Conservation (phyloP, 164 flowering plant genomes). For the Tinospora cordifolia region DNA sequence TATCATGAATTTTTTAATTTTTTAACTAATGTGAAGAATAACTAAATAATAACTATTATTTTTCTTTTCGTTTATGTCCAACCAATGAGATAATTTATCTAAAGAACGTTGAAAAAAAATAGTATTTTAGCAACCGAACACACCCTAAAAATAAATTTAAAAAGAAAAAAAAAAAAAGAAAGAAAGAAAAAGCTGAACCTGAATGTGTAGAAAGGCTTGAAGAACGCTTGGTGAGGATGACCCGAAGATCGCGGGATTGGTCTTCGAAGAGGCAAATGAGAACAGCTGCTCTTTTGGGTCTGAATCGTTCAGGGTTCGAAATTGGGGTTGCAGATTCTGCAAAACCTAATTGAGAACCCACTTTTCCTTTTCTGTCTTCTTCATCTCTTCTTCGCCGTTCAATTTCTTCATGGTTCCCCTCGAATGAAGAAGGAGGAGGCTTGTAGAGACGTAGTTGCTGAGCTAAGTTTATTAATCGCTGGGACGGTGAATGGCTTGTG, state of each 20-base stretch:
- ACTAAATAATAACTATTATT: too few species aligned
- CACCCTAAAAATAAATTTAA: too few species aligned
- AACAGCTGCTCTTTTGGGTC: slow-evolving; percentile 55
- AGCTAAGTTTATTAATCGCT: slow-evolving; percentile 40
- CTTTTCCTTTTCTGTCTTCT: slow-evolving; percentile 13
- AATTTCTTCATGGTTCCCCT: slow-evolving; percentile 22
- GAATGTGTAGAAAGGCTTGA: slow-evolving; percentile 49
- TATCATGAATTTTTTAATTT: too few species aligned
- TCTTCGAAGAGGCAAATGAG: slow-evolving; percentile 53
- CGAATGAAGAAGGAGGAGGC: slow-evolving; percentile 29
- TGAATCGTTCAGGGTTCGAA: slow-evolving; percentile 30
- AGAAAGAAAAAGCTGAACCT: slow-evolving; percentile 20
- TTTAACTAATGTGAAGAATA: too few species aligned
- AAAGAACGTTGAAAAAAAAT: too few species aligned
- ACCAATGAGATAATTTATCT: too few species aligned
- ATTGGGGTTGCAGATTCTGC: slow-evolving; percentile 62
- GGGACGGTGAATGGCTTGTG: not conserved
- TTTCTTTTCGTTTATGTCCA: too few species aligned
- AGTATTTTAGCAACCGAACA: too few species aligned
- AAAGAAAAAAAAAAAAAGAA: too few species aligned
- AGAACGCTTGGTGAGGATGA: slow-evolving; percentile 58
- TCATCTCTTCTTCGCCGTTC: slow-evolving; percentile 31
- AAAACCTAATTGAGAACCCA: slow-evolving; percentile 59
- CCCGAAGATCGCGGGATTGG: slow-evolving; percentile 40
- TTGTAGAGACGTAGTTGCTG: slow-evolving; percentile 66